Evolutionary conservation across 2,329 filamentous ascomycete genomes (phyloP).

Genomic region (Pseudogymnoascus sp.): DNA sequence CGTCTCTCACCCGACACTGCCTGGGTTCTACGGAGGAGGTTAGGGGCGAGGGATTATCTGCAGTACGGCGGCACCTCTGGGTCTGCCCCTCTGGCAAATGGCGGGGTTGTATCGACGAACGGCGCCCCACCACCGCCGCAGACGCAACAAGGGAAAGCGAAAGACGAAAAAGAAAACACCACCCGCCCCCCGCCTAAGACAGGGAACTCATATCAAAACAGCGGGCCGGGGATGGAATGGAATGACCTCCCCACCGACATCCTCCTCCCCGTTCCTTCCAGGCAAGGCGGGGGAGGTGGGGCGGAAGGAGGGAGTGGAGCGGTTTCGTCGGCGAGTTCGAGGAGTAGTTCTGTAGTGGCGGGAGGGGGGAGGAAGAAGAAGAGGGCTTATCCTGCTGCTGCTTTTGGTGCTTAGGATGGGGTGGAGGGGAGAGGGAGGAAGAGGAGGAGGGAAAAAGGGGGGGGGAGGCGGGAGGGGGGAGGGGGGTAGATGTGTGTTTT

Average conservation of each 20-base stretch:
- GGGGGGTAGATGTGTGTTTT: no score
- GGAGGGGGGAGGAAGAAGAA: constrained; percentile 41
- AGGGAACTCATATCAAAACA: constrained; percentile 35
- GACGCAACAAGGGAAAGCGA: background rate
- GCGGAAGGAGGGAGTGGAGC: constrained; percentile 28
- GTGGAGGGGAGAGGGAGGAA: no score
- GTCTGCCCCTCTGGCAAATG: background rate
- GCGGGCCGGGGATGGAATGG: constrained; percentile 52
- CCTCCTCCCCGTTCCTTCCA: constrained; percentile 10
- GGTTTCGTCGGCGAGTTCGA: constrained; percentile 27
- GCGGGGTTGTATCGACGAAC: background rate
- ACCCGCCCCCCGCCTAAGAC: background rate
- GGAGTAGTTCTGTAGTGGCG: constrained; percentile 39
- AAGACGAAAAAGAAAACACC: background rate
- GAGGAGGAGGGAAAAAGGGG: no score
- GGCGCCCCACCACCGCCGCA: background rate
- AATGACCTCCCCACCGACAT: constrained; percentile 57
- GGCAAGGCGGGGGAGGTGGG: constrained; percentile 14
- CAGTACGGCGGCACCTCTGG: background rate
- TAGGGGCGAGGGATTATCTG: constrained; percentile 18
- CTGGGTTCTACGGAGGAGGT: constrained; percentile 45
- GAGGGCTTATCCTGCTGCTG: constrained; percentile 52
- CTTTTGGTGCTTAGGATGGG: constrained; percentile 35
- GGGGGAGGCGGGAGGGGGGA: no score
- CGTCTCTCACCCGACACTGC: constrained; percentile 53